Evolutionary conservation across 805 yeast species (phyloP).

Genomic region (Monosporozyma siamensis): DNA sequence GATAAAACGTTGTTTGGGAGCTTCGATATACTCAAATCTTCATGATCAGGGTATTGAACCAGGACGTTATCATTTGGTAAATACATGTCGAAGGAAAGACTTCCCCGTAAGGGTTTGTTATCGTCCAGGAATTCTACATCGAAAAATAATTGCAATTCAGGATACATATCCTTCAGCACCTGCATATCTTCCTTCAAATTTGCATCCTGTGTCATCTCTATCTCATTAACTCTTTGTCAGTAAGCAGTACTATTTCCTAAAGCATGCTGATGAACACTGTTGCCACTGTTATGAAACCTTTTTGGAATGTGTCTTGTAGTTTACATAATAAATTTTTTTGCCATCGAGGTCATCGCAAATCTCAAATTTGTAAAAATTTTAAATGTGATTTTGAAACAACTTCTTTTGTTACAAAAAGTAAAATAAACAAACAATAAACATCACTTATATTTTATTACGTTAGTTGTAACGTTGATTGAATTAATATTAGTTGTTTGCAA

Average conservation of each 20-base stretch:
- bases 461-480: too few species aligned
- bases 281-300: too few species aligned
- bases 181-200: conserved; percentile 16
- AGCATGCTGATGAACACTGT: not conserved
- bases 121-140: not conserved
- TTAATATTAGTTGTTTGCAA: too few species aligned
- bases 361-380: too few species aligned
- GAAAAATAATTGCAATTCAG: conserved; percentile 16
- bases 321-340: too few species aligned
- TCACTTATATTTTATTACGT: too few species aligned
- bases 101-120: conserved; percentile 9
- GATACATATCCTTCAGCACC: conserved; percentile 25
- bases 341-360: too few species aligned
- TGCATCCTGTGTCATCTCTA: conserved; percentile 2
- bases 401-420: too few species aligned
- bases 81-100: conserved; percentile 12
- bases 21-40: conserved; percentile 8
- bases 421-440: too few species aligned
- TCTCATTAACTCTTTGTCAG: conserved; percentile 4
- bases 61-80: conserved; percentile 9
- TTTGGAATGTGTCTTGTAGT: too few species aligned
- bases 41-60: conserved; percentile 7
- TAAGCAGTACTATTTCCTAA: not conserved
- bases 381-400: too few species aligned
- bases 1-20: conserved; percentile 10